Evolutionary conservation across 768 basidiomycete genomes (phyloP), one percentile per base, ranked within the genome.

Genomic region (Cystoderma amianthinum): DNA sequence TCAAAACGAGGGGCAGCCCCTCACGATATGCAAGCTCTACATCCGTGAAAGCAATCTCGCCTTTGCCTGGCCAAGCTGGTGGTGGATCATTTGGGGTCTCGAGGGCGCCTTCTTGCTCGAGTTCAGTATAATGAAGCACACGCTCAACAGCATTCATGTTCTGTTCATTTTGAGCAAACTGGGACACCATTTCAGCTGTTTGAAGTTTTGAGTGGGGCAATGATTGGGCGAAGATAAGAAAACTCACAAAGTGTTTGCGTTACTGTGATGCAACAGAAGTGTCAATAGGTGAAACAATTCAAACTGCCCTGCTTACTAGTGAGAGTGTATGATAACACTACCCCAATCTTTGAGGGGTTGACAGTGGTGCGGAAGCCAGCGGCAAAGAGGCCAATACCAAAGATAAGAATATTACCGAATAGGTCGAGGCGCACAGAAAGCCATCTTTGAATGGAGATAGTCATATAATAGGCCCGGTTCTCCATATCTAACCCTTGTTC

Each of bases 81-180:
- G 71, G 65, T 12, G 74, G 72, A 42, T 79, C 76, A 19, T 68
- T 54, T 2, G 68, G 55, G 12, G 61, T 68, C 2, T 55, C 56
- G 2, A 58, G 41, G n/a, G 51, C 61, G 6, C 75, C 80, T 54
- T 87, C 85, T 1, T 69, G 46, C 1, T 68, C 67, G 2, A 92
- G 68, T 32, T 81, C 69, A 7, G 73, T 69, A 58, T 86, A 89
- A 38, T 82, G 72, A n/a, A 80, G 59, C 3, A 86, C 65, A 15
- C 85, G 72, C 51, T 86, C 84, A 5, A 81, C 81, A 0, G 79
- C 74, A 49, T 85, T 84, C 74, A 85, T 83, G 51, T 80, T 79
- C 55, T 82, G 78, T 52, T 82, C 80, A 46, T 73, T 79, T 46
- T 68, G 64, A 3, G 80, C 78, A 48, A 76, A 81, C 21, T 68